Evolutionary conservation across 306 rosid genomes (phyloP), one percentile per base, ranked within the genome.

Genomic region (Lagenaria siceraria): DNA sequence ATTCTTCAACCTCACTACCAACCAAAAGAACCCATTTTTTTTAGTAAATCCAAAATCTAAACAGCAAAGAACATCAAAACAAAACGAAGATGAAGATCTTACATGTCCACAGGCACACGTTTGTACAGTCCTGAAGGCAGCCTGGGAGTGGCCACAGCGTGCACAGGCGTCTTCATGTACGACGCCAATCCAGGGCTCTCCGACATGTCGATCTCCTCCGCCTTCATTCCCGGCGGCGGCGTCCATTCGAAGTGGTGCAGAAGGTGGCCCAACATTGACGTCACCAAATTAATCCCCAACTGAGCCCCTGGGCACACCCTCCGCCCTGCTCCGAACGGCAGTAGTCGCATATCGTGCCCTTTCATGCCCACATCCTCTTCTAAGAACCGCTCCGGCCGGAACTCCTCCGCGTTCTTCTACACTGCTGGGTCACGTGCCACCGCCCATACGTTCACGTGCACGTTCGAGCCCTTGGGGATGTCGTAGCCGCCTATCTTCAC

Each of bases 291-390:
- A 75, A 94, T 89, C 14, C 96, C 96, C 4, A 92, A 92, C 55
- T 92, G 96, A 24, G 97, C 95, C 12, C 98, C 97, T 0, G 97
- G 98, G 82, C 98, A 95, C 0, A 92, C 88, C 22, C 97, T 78
- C 7, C 97, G 89, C 22, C 98, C 98, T 0, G 97, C 90, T 21
- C 97, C 96, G 10, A 95, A 92, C 1, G 96, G 98, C 2, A 95
- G 78, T 6, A 95, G 80, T 78, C 97, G 87, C 33, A 36, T 89
- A 19, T 92, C 96, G 74, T 90, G 96, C 0, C 98, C 98, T 81
- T 95, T 95, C 96, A 95, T 92, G 82, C 92, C 96, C 14, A 95
- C 93, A 56, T 95, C 97, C 81, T 95, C 97, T 81, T 90, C 93
- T 0, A 90, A 85, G 60, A 88, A 95, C 78, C 96, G 83, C 80